These are phyloP conservation scores for Globisporangium canariense DNA, from an alignment of 352 stramenopile species.

Conservation along the genomic window DNA sequence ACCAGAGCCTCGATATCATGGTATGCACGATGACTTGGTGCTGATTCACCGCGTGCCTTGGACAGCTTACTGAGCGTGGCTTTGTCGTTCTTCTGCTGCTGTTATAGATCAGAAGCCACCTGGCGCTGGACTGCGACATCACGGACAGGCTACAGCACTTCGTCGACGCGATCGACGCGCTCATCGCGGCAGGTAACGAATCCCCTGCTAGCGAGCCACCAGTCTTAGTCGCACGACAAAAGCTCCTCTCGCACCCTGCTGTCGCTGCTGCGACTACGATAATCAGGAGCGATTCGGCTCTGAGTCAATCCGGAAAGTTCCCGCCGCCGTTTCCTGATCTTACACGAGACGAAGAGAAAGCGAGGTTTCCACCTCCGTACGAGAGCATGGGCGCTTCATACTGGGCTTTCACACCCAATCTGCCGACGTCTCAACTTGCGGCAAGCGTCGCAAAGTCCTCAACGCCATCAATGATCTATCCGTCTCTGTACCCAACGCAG, in stretches of 20 bases:
- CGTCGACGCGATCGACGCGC: conserved; percentile 28
- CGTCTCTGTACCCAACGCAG: conserved; percentile 7
- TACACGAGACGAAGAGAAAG: conserved; percentile 14
- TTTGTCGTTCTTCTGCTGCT: background rate
- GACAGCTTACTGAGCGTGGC: background rate
- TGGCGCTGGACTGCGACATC: conserved; percentile 27
- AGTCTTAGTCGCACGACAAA: too few species aligned
- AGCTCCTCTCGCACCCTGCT: background rate
- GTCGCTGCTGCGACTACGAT: conserved; percentile 9
- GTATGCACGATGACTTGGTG: conserved; percentile 11
- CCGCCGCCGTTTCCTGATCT: conserved; percentile 40
- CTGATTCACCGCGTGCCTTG: background rate
- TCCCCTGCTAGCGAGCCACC: background rate
- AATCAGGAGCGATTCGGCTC: background rate
- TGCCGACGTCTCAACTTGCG: conserved; percentile 3
- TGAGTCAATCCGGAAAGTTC: conserved; percentile 12
- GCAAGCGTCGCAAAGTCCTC: background rate
- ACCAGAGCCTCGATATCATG: conserved; percentile 35
- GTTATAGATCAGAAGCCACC: conserved; percentile 25
- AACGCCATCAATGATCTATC: conserved; percentile 3
- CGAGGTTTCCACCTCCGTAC: conserved; percentile 35
- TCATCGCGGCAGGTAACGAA: conserved; percentile 8
- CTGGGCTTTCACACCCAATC: conserved; percentile 20
- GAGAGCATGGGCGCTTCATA: conserved; percentile 25
- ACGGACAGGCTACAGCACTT: conserved; percentile 30